Evolutionary conservation across 352 stramenopile genomes (phyloP).

Genomic region (Chrysophaeum taylorii): DNA sequence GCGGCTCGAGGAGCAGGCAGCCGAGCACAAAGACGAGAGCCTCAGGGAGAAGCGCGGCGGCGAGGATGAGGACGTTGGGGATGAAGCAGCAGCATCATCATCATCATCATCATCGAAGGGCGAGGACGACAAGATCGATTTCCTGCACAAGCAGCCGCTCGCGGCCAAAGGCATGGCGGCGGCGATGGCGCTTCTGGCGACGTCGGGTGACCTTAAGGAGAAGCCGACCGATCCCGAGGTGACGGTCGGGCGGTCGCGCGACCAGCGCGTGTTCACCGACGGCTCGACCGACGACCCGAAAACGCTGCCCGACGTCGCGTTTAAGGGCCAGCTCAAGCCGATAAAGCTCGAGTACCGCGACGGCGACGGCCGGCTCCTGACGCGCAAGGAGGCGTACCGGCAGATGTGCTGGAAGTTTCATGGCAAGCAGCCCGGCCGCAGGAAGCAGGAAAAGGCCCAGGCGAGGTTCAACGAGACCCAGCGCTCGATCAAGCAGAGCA

Average conservation of each 20-base stretch:
- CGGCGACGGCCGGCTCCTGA: conserved; percentile 86
- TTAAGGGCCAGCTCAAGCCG: neutral
- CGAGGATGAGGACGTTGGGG: conserved; percentile 44
- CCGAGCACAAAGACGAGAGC: conserved; percentile 29
- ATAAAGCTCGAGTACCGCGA: conserved; percentile 90
- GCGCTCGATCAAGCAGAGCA: neutral
- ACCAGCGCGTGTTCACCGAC: conserved; percentile 72
- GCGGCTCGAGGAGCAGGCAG: conserved; percentile 21
- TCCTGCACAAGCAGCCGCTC: conserved; percentile 61
- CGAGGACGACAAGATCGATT: conserved; percentile 38
- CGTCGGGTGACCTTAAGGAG: conserved; percentile 79
- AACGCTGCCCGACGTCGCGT: neutral
- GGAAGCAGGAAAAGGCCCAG: conserved; percentile 83
- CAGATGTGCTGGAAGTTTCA: conserved; percentile 97
- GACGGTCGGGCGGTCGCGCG: conserved; percentile 74
- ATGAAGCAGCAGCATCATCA: conserved; percentile 46
- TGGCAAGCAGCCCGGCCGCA: conserved; percentile 87
- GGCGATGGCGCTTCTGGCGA: conserved; percentile 76
- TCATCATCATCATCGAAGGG: conserved; percentile 25
- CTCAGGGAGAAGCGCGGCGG: conserved; percentile 9
- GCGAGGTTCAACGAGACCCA: neutral
- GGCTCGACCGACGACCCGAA: conserved; percentile 62
- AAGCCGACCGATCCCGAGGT: conserved; percentile 30
- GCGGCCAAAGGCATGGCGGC: conserved; percentile 70
- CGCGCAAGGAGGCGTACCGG: conserved; percentile 93